phyloP scores from a whole-genome alignment of 495 filamentous ascomycete species.

The Aspergillus hancockii region DNA sequence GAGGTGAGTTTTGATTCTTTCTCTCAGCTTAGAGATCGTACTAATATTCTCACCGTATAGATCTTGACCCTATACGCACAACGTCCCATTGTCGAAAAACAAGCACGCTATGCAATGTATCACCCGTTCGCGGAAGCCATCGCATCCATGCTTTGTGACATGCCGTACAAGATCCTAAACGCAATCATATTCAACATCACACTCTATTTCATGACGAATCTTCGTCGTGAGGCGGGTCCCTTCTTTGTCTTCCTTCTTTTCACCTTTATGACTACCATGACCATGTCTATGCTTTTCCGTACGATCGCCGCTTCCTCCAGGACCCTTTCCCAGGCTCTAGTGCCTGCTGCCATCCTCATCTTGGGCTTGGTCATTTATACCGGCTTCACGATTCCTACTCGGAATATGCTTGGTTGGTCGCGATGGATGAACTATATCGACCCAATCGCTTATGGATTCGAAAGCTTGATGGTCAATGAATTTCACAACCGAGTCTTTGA shows the following conservation, averaged over 20 bases:
- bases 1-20: conserved; percentile 52
- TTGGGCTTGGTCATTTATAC: conserved; percentile 55
- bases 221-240: conserved; percentile 45
- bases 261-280: conserved; percentile 54
- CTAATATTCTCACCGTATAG: conserved; percentile 40
- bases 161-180: conserved; percentile 57
- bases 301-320: conserved; percentile 53
- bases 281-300: conserved; percentile 61
- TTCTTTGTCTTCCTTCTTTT: conserved; percentile 68
- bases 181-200: conserved; percentile 57
- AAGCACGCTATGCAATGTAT: conserved; percentile 66
- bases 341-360: conserved; percentile 52
- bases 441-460: conserved; percentile 53
- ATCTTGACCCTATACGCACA: conserved; percentile 63
- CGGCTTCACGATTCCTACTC: conserved; percentile 52
- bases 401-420: conserved; percentile 56
- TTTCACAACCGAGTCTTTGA: conserved; percentile 55
- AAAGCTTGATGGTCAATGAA: conserved; percentile 58
- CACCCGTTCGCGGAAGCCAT: conserved; percentile 65
- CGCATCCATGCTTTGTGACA: conserved; percentile 61
- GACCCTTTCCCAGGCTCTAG: conserved; percentile 54
- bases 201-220: conserved; percentile 62
- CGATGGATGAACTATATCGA: conserved; percentile 55
- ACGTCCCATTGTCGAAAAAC: conserved; percentile 69
- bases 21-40: background rate